These are phyloP conservation scores for Plantago coronopus DNA, from an alignment of 305 asterid genomes.

Conservation along the genomic window DNA sequence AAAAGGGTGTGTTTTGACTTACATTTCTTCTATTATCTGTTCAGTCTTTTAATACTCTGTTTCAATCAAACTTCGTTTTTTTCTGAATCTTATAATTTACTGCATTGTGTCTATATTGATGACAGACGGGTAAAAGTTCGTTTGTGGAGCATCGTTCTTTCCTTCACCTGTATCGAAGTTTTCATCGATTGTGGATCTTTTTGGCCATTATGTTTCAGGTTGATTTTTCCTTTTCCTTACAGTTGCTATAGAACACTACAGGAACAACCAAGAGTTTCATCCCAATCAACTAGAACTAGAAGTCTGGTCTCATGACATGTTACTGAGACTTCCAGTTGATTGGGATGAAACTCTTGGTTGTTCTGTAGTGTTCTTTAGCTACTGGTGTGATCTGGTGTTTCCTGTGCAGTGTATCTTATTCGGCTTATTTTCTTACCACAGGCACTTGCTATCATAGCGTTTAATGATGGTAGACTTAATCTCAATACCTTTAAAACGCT, in stretches of 20 bases:
- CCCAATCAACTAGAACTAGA: too few relatives aligned
- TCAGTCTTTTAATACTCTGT: not conserved
- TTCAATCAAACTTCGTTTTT: not conserved
- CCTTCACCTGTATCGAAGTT: conserved; percentile 90
- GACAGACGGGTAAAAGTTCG: conserved; percentile 88
- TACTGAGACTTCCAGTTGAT: too few relatives aligned
- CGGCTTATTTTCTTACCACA: conserved; percentile 29
- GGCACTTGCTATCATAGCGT: conserved; percentile 88
- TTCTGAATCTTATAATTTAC: conserved; percentile 5
- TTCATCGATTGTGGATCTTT: conserved; percentile 98
- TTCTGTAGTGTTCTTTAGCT: conserved; percentile 16
- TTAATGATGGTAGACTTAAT: conserved; percentile 61
- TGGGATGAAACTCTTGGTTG: not conserved
- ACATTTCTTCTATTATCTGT: conserved; percentile 16
- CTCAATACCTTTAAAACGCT: conserved; percentile 61
- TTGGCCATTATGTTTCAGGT: conserved; percentile 94
- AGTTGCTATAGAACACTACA: too few relatives aligned
- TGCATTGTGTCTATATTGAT: conserved; percentile 14
- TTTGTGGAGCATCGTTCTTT: conserved; percentile 98
- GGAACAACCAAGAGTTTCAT: too few relatives aligned
- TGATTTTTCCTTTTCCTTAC: conserved; percentile 14
- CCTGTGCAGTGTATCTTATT: conserved; percentile 22
- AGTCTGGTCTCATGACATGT: too few relatives aligned
- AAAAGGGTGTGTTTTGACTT: conserved; percentile 62
- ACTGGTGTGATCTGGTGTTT: conserved; percentile 13